A percentile compares a stretch with the other conserved stretches of the same genome.
Conservation (phyloP, 176 grass and related monocot genomes). For the bread wheat (Triticum aestivum) region IWGSC_CS_RefSeq_v2.1 NC_057808.1:271679065-271679564, state of each 20-base stretch:
- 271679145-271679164: conserved; percentile 36
- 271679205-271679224: conserved; percentile 56
- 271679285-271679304: conserved; percentile 63
- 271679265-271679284: conserved; percentile 61
- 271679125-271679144: conserved; percentile 42
- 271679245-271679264: conserved; percentile 78
- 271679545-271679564: conserved; percentile 57
- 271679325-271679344: conserved; percentile 75
- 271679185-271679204: conserved; percentile 48
- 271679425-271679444: conserved; percentile 57
- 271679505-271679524: conserved; percentile 63
- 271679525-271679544: conserved; percentile 54
- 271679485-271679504: conserved; percentile 67
- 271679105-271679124: conserved; percentile 61
- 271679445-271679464: conserved; percentile 51
- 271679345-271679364: conserved; percentile 65
- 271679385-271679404: conserved; percentile 71
- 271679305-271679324: conserved; percentile 64
- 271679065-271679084: conserved; percentile 67
- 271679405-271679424: conserved; percentile 85
- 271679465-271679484: conserved; percentile 76
- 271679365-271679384: conserved; percentile 53
- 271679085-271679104: conserved; percentile 58
- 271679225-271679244: conserved; percentile 73
- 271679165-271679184: conserved; percentile 40